Conservation (phyloP, 2,329 filamentous ascomycete genomes). For the Phoma herbarum region DNA sequence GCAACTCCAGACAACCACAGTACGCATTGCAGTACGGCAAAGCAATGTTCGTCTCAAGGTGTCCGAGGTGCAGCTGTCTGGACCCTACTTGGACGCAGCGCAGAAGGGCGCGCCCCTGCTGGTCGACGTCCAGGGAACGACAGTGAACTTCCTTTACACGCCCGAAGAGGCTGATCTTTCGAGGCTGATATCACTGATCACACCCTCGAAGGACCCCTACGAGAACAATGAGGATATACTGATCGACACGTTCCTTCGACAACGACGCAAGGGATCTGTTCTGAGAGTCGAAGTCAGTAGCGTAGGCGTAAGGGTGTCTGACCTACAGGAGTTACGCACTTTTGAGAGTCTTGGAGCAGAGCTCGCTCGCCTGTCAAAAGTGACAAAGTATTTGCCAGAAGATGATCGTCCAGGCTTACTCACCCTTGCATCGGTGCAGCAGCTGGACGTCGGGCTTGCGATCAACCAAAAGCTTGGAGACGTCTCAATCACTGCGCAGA, state of each 20-base stretch:
- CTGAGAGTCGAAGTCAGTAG: constrained; percentile 74
- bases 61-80: constrained; percentile 76
- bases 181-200: constrained; percentile 83
- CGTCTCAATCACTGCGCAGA: constrained; percentile 52
- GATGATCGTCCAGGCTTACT: constrained; percentile 92
- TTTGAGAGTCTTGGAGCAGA: constrained; percentile 80
- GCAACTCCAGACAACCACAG: constrained; percentile 76
- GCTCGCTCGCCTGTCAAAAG: constrained; percentile 80
- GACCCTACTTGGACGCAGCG: constrained; percentile 69
- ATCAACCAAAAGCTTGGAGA: constrained; percentile 74
- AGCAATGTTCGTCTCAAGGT: constrained; percentile 77
- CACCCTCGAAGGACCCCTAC: constrained; percentile 90
- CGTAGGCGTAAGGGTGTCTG: constrained; percentile 69
- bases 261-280: constrained; percentile 86
- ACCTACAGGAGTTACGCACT: constrained; percentile 70
- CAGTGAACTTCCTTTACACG: constrained; percentile 72
- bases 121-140: constrained; percentile 71
- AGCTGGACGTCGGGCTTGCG: constrained; percentile 68
- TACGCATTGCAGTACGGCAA: constrained; percentile 81
- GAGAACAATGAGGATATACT: constrained; percentile 92
- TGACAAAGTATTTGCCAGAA: constrained; percentile 94
- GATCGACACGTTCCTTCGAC: constrained; percentile 86
- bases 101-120: constrained; percentile 67
- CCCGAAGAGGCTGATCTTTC: constrained; percentile 85
- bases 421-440: constrained; percentile 73